Evolutionary conservation across 768 basidiomycete species (phyloP).

Genomic region (Leccinum variicolor): DNA sequence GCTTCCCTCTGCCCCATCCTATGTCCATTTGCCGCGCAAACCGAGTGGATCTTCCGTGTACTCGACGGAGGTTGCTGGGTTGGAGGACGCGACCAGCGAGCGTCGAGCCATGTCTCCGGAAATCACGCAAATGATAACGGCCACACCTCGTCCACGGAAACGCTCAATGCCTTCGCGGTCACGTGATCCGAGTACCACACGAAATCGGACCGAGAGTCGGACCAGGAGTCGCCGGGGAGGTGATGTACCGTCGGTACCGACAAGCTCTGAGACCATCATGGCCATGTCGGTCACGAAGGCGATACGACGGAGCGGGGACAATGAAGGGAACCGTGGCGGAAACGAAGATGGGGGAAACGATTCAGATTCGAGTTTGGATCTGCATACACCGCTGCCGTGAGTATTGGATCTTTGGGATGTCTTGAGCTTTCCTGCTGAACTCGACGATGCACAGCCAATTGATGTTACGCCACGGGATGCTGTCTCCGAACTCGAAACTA

Average conservation of each 20-base stretch:
- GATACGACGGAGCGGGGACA: neutral
- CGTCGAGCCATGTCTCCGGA: conserved; percentile 35
- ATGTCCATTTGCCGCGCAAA: conserved; percentile 25
- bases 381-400: conserved; percentile 68
- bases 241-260: conserved; percentile 13
- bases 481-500: conserved; percentile 64
- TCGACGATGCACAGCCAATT: conserved; percentile 41
- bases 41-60: conserved; percentile 15
- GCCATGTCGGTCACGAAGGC: neutral
- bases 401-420: conserved; percentile 27
- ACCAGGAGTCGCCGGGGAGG: conserved; percentile 3
- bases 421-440: neutral
- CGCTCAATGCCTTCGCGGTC: conserved; percentile 20
- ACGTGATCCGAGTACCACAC: conserved; percentile 19
- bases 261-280: conserved; percentile 3
- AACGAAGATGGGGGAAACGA: conserved; percentile 36
- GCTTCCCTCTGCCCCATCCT: conserved; percentile 6
- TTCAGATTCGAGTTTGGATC: conserved; percentile 63
- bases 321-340: neutral
- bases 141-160: conserved; percentile 36
- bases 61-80: conserved; percentile 9
- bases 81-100: conserved; percentile 5
- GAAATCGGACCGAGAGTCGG: conserved; percentile 14
- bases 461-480: conserved; percentile 63
- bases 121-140: conserved; percentile 37